These are phyloP conservation scores for Entrophospora sp. DNA, from an alignment of 192 early-diverging fungal species.

Conservation along the genomic window DNA sequence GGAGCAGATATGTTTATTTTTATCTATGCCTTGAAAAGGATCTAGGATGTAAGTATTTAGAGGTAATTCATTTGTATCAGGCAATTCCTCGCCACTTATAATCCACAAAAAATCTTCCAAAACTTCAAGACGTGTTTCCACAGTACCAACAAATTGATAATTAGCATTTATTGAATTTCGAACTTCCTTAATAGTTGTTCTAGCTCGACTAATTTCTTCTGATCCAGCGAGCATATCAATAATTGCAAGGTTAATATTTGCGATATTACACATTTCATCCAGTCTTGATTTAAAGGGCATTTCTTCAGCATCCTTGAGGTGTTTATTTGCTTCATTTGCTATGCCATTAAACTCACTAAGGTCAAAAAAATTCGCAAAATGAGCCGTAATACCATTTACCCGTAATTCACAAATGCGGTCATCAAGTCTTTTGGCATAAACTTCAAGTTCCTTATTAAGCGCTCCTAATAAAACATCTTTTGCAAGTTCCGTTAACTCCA, in stretches of 20 bases:
- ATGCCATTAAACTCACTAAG: background rate
- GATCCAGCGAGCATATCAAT: background rate
- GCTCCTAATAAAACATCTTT: background rate
- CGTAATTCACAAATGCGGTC: background rate
- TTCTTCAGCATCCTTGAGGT: background rate
- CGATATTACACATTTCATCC: background rate
- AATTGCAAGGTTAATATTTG: background rate
- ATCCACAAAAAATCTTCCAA: conserved; percentile 7
- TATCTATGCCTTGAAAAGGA: too few relatives aligned
- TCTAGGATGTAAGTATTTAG: background rate
- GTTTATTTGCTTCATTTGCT: background rate
- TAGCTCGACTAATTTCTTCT: background rate
- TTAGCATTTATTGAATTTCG: background rate
- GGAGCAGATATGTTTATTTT: background rate
- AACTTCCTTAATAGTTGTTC: background rate
- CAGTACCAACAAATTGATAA: background rate
- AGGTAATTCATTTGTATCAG: background rate
- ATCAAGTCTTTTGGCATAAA: background rate
- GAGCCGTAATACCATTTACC: background rate
- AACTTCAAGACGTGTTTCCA: background rate
- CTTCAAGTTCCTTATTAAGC: background rate
- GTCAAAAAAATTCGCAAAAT: background rate
- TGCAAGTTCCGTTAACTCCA: background rate
- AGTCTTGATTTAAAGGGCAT: background rate
- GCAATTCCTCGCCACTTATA: background rate